Conservation (phyloP, 129 eudicot genomes). For the Mikania micrantha region DNA sequence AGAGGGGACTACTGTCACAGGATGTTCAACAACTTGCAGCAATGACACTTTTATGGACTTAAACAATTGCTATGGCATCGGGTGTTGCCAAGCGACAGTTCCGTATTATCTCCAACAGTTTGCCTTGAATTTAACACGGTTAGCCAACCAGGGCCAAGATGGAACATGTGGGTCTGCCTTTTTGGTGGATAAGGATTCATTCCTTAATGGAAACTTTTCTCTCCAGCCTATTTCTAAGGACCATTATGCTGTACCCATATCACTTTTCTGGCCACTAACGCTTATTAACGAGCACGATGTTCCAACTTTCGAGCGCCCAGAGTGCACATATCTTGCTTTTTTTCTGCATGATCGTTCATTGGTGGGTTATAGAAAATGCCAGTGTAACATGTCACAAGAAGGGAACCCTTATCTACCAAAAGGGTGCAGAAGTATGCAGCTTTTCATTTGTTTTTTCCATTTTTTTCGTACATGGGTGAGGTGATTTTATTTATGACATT, state of each 20-base stretch:
- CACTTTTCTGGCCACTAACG: not conserved
- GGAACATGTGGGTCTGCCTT: conserved; percentile 16
- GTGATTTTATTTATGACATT: not conserved
- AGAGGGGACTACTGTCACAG: not conserved
- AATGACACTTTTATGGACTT: not conserved
- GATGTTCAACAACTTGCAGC: conserved; percentile 13
- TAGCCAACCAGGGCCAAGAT: not conserved
- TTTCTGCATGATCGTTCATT: not conserved
- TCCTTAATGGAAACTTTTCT: not conserved
- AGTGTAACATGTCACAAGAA: not conserved
- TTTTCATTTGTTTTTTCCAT: not conserved
- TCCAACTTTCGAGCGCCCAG: not conserved
- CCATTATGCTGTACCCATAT: not conserved
- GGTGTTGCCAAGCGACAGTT: conserved; percentile 27
- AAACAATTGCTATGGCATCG: conserved; percentile 24
- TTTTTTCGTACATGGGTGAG: not conserved
- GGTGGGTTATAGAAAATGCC: not conserved
- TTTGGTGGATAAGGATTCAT: conserved; percentile 9
- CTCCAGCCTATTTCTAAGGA: not conserved
- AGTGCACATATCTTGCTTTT: not conserved
- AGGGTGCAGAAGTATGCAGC: not conserved
- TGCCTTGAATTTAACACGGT: not conserved
- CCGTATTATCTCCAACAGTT: conserved; percentile 13
- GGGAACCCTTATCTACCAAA: not conserved
- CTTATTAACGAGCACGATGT: not conserved